phyloP scores from a whole-genome alignment of 805 yeast species.

The Zygosaccharomyces lentus region DNA sequence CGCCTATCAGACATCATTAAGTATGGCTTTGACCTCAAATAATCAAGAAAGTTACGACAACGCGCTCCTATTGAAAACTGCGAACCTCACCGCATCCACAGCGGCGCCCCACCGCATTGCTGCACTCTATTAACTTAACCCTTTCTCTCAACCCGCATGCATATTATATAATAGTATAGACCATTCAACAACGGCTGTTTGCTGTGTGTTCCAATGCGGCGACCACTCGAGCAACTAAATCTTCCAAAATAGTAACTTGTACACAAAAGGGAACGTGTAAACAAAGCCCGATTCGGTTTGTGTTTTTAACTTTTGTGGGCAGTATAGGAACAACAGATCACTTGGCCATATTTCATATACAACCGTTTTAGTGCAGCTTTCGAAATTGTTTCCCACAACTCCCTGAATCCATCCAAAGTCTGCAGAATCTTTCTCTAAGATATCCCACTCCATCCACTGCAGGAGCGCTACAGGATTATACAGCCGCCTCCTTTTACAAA shows the following conservation, averaged over 20 bases:
- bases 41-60: no score
- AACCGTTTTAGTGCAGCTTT: constrained; percentile 4
- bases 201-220: not conserved
- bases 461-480: not conserved
- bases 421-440: not conserved
- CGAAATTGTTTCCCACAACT: constrained; percentile 1
- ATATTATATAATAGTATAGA: not conserved
- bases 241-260: not conserved
- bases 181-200: not conserved
- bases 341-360: constrained; percentile 3
- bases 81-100: not conserved
- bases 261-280: constrained; percentile 9
- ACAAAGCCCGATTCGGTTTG: constrained; percentile 8
- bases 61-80: no score
- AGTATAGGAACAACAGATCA: constrained; percentile 2
- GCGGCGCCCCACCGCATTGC: not conserved
- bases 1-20: no score
- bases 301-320: constrained; percentile 1
- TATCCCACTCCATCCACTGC: not conserved
- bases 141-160: not conserved
- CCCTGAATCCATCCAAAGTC: not conserved
- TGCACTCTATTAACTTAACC: not conserved
- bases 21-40: no score
- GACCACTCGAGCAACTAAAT: not conserved
- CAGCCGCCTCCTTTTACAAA: constrained; percentile 2